Base-by-base conservation (phyloP, 2,329 filamentous ascomycete species). In the Colletotrichum tropicale region DNA sequence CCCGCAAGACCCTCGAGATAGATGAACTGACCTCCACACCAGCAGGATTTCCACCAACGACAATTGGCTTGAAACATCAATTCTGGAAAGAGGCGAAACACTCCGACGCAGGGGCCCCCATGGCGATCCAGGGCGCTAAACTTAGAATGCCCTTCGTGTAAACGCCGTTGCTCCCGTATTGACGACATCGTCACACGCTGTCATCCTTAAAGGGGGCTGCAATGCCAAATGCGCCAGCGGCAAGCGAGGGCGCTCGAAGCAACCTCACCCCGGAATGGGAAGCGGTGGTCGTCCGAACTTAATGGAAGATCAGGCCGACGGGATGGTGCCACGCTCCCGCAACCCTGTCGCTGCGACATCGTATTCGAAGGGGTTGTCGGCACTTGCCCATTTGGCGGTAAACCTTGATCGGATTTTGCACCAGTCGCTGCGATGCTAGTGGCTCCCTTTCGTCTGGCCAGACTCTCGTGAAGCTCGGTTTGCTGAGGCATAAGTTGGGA, bases 41-140 rank as follows among this genome's bases (percentile, higher is more conserved):
- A 9, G 28, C 21, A 66, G 36, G 21, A 26, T 61, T 61, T 55
- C 52, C 36, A 56, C 55, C 61, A 30, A 38, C 24, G 58, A 28
- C 61, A 26, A 58, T 30, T 24, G 28, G 16, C 36, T 60, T 18
- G 15, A 26, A 71, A 66, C 28, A 58, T 65, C 60, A 43, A 34
- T 71, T 52, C 34, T 24, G 67, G 67, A 74, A 74, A 61, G 28
- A 60, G 52, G 18, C 72, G 68, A 71, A 71, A 48, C 61, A 65
- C 60, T 38, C 21, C 18, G 34, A 21, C 12, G 62, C 73, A 75
- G 69, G 73, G 73, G 32, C 12, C 55, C 70, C 62, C 24, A 32
- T 61, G 32, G 32, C 38, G 34, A 30, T 48, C 36, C 12, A 60
- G 18, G 26, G 8, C 32, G 28, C 66, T 60, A 60, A 69, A 69